phyloP scores from a whole-genome alignment of 495 filamentous ascomycete species.

The Durotheca rogersii region DNA sequence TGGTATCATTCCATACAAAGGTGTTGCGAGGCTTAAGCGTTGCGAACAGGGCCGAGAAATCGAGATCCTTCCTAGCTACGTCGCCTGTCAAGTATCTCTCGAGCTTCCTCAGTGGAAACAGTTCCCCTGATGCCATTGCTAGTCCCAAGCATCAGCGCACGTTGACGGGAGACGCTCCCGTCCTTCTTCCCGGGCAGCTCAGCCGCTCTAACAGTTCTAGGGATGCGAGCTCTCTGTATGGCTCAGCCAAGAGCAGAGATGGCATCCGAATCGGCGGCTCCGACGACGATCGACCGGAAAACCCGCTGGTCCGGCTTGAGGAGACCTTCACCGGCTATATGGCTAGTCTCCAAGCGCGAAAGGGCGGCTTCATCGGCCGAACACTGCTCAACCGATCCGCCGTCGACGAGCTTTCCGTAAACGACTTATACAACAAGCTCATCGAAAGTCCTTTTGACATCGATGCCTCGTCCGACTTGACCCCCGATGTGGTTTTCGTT shows the following conservation, averaged over 20 bases:
- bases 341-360: slow-evolving; percentile 75
- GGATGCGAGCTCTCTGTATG: slow-evolving; percentile 46
- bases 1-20: slow-evolving; percentile 69
- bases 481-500: slow-evolving; percentile 86
- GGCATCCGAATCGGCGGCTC: slow-evolving; percentile 41
- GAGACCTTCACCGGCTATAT: slow-evolving; percentile 85
- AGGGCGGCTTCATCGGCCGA: slow-evolving; percentile 80
- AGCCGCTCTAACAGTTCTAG: slow-evolving; percentile 45
- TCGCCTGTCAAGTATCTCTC: slow-evolving; percentile 92
- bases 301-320: slow-evolving; percentile 69
- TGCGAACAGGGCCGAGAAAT: slow-evolving; percentile 59
- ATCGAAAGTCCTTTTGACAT: slow-evolving; percentile 77
- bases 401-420: slow-evolving; percentile 76
- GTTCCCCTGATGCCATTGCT: slow-evolving; percentile 27
- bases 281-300: slow-evolving; percentile 52
- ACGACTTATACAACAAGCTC: slow-evolving; percentile 87
- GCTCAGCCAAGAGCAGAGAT: slow-evolving; percentile 50
- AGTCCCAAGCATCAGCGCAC: slow-evolving; percentile 42
- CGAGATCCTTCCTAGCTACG: slow-evolving; percentile 65
- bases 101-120: slow-evolving; percentile 66
- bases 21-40: slow-evolving; percentile 72
- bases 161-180: slow-evolving; percentile 39
- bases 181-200: slow-evolving; percentile 35
- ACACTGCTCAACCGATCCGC: slow-evolving; percentile 66
- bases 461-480: slow-evolving; percentile 69